Conservation (phyloP, 140 eudicot species). For the Flaveria floridana region DNA sequence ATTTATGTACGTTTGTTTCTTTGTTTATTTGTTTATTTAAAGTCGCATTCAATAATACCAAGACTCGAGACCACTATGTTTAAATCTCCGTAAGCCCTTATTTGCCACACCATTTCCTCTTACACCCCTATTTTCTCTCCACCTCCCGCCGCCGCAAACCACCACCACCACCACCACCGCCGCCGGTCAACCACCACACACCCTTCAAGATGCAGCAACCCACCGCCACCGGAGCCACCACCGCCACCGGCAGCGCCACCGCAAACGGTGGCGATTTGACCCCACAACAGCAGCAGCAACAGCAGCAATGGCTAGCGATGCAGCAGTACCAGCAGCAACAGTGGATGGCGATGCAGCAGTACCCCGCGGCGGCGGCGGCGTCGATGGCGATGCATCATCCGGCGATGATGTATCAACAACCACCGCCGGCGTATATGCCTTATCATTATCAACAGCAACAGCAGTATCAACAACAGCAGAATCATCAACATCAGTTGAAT, state of each 20-base stretch:
- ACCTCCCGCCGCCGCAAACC: not conserved
- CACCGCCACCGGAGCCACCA: constrained; percentile 16
- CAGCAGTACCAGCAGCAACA: constrained; percentile 58
- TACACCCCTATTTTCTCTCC: not conserved
- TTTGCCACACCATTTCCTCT: not conserved
- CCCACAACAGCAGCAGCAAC: constrained; percentile 43
- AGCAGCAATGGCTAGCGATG: constrained; percentile 42
- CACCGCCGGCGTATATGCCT: constrained; percentile 41
- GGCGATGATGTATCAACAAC: constrained; percentile 63
- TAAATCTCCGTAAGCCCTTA: constrained; percentile 12
- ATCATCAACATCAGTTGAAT: not conserved
- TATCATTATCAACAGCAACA: constrained; percentile 29
- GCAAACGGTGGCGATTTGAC: constrained; percentile 37
- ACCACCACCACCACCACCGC: not conserved
- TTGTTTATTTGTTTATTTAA: too few relatives aligned
- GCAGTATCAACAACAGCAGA: constrained; percentile 27
- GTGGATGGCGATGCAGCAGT: constrained; percentile 72
- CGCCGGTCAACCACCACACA: not conserved
- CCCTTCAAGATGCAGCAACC: constrained; percentile 22
- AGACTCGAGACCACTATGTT: not conserved
- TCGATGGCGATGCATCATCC: constrained; percentile 29
- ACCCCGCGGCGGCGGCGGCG: constrained; percentile 29
- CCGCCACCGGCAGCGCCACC: constrained; percentile 2
- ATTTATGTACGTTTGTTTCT: too few relatives aligned
- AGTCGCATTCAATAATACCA: not conserved